Base-by-base conservation (phyloP, 768 basidiomycete genomes). In the Suillus fuscotomentosus region DNA sequence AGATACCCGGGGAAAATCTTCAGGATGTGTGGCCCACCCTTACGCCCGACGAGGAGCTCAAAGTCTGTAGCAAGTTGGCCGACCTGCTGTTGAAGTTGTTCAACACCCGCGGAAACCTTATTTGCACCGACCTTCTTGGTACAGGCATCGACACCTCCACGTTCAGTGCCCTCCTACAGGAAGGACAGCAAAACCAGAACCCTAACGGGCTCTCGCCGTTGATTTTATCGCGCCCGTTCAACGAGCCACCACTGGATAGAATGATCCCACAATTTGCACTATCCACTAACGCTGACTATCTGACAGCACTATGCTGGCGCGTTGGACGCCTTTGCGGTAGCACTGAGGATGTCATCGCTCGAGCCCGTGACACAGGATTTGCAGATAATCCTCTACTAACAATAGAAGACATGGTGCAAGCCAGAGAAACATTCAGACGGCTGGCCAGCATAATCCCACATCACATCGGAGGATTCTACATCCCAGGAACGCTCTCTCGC, bases 111-210 rank as follows among this genome's bases (percentile, higher is more conserved):
- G 71, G 66, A 69, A 51, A 36, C 31, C 48, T 60, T 64, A 60
- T 62, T 47, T 61, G 22, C 63, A 76, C 76, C 65, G 77, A 60
- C 75, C 77, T 64, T 69, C 71, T n/a, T 76, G 76, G 76, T 72
- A 72, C 67, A 60, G 67, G 14, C 38, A 63, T 55, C 66, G 65
- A 67, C 65, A 75, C 60, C 57, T 65, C 42, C 11, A 15, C 27
- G 15, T 42, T 42, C 63, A 70, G 54, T 60, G 66, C 56, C 62
- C 53, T 38, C 39, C 59, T 34, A 39, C 24, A 50, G 36, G 65
- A 67, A 62, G 15, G 56, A 53, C 34, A 65, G 63, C 54, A 39
- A 63, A 45, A 36, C 42, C 60, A 47, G 20, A 34, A 17, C 34
- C 36, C 63, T 17, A 1, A 60, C 20, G 56, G 56, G 34, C 2